Conservation (phyloP, 1,139 yeast genomes). For the Geotrichum phurueaensis region DNA sequence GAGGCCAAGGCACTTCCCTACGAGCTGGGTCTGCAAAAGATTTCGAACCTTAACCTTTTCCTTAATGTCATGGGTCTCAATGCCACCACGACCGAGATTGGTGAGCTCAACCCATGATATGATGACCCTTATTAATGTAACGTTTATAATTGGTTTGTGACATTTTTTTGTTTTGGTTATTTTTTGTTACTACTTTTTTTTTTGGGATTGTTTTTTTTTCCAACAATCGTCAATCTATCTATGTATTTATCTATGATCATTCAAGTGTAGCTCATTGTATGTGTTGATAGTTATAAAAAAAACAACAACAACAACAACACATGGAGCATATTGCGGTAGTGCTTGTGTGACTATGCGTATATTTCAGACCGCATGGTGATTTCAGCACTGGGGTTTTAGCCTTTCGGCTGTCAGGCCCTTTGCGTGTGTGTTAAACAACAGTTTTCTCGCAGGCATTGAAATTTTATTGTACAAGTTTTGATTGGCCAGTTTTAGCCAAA, state of each 20-base stretch:
- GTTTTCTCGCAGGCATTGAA: background rate
- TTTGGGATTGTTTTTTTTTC: background rate
- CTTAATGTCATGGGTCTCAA: constrained; percentile 94
- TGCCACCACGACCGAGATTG: constrained; percentile 52
- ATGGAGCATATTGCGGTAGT: background rate
- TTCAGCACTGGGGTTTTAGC: background rate
- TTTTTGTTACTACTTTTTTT: background rate
- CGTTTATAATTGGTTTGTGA: background rate
- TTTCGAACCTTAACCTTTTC: constrained; percentile 82
- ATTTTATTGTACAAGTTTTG: background rate
- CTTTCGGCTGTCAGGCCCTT: too few relatives aligned
- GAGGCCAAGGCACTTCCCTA: constrained; percentile 63
- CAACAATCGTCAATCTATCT: background rate
- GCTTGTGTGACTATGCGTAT: background rate
- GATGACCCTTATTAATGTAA: constrained; percentile 1
- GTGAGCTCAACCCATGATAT: constrained; percentile 26
- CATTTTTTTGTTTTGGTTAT: background rate
- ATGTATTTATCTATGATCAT: background rate
- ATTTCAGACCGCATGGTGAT: background rate
- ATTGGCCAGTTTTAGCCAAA: background rate
- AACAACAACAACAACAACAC: too few relatives aligned
- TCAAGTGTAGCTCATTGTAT: too few relatives aligned
- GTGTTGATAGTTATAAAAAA: too few relatives aligned
- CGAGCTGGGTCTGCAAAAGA: constrained; percentile 53
- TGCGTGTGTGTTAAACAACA: background rate